Evolutionary conservation across 208 protist genomes (phyloP), one percentile per base, ranked within the genome.

Genomic region (Acanthamoeba castellanii): DNA sequence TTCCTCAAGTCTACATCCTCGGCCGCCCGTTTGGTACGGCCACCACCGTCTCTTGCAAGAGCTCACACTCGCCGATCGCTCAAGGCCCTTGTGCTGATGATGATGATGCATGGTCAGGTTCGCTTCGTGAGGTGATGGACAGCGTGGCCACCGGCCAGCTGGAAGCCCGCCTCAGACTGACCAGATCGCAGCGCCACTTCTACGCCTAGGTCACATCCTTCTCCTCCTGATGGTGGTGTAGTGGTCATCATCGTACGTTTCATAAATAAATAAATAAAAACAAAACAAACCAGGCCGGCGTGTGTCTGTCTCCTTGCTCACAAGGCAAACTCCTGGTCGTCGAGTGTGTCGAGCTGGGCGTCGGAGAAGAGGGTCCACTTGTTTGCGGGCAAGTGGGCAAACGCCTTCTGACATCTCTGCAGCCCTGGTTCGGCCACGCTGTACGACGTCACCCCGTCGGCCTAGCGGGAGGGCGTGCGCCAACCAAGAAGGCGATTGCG

Each of bases 1-100:
- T 92, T 18, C 85, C 85, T 30, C 85, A 92, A 9, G 85, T 92
- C 30, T 92, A 92, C 64, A 92, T 92, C 37, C 64, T 92, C 20
- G 85, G 85, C 27, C 55, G 85, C 2, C 59, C 55, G 16, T 92
- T 74, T 55, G 85, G 85, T 92, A 34, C 61, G 27, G 59, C 27
- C 11, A 42, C 20, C 55, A 37, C 50, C 27, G 0, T 7, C 22
- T 11, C 30, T 59, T 59, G 37, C 1, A n/a, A 68, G 6, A 68
- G 27, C 61, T 30, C 3, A 30, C 61, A 3, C 27, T 22, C 61
- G 2, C 61, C 27, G 61, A 68, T 22, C 20, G 61, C 27, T n/a
- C 20, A 68, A 6, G 3, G 5, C 8, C 27, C 61, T 52, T 7
- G 25, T 64, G 42, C 3, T 47, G 42, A 47, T 47, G 42, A 11